These are phyloP conservation scores for Penicillium sp. DNA, from an alignment of 2,329 filamentous ascomycete species.

Conservation along the genomic window DNA sequence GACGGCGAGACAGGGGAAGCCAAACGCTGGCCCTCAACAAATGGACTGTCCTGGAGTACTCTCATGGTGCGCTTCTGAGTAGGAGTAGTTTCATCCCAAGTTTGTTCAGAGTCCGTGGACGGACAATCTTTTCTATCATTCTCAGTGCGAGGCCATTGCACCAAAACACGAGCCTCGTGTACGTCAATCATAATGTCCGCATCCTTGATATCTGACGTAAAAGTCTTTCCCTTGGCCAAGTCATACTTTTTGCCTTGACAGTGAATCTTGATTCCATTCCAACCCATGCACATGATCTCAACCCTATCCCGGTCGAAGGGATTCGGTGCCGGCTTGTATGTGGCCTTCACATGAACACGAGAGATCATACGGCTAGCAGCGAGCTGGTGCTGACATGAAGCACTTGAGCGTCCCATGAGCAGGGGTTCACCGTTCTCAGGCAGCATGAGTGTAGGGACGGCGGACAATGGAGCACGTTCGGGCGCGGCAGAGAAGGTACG, in stretches of 20 bases:
- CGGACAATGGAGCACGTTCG: slow-evolving; percentile 78
- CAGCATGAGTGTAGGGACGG: slow-evolving; percentile 78
- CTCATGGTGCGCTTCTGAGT: slow-evolving; percentile 32
- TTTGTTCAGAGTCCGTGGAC: slow-evolving; percentile 62
- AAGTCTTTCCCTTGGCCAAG: slow-evolving; percentile 80
- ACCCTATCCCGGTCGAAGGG: slow-evolving; percentile 72
- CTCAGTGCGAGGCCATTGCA: slow-evolving; percentile 74
- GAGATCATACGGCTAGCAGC: slow-evolving; percentile 91
- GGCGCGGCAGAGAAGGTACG: slow-evolving; percentile 61
- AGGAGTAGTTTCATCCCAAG: slow-evolving; percentile 61
- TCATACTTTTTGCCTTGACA: slow-evolving; percentile 87
- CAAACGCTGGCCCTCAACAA: slow-evolving; percentile 61
- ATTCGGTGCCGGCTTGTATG: slow-evolving; percentile 69
- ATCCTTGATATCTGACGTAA: slow-evolving; percentile 82
- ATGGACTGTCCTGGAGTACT: slow-evolving; percentile 44
- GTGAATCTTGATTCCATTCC: slow-evolving; percentile 93
- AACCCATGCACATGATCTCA: slow-evolving; percentile 87
- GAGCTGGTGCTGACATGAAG: slow-evolving; percentile 92
- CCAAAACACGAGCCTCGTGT: slow-evolving; percentile 82
- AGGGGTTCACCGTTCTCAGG: slow-evolving; percentile 76
- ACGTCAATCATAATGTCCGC: slow-evolving; percentile 94
- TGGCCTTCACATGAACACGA: slow-evolving; percentile 85
- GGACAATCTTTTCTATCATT: slow-evolving; percentile 48
- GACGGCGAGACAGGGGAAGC: slow-evolving; percentile 75
- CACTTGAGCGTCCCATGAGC: slow-evolving; percentile 88